phyloP scores from a whole-genome alignment of 768 basidiomycete species.

The Trametes sanguinea region DNA sequence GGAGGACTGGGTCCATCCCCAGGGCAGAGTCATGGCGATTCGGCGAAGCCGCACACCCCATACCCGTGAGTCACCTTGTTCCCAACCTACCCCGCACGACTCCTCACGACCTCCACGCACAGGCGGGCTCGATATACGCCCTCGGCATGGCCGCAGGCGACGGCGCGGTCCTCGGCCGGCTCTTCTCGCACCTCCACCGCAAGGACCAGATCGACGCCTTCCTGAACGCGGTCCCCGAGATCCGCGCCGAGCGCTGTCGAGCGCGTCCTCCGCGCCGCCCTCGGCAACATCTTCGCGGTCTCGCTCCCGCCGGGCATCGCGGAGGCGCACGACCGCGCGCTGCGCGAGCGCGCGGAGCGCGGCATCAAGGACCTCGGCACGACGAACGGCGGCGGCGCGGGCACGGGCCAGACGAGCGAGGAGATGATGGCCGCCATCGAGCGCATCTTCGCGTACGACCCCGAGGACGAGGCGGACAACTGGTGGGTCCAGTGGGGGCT shows the following conservation, averaged over 20 bases:
- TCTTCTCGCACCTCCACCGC: slow-evolving; percentile 35
- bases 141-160: slow-evolving; percentile 34
- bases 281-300: slow-evolving; percentile 23
- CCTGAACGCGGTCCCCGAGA: slow-evolving; percentile 30
- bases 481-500: slow-evolving; percentile 36
- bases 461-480: slow-evolving; percentile 33
- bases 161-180: slow-evolving; percentile 35
- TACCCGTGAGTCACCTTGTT: slow-evolving; percentile 25
- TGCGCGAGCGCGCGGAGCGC: slow-evolving; percentile 18
- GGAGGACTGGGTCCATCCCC: slow-evolving; percentile 36
- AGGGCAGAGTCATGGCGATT: slow-evolving; percentile 31
- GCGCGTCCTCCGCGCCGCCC: slow-evolving; percentile 22
- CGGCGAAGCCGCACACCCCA: slow-evolving; percentile 38
- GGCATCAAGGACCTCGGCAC: slow-evolving; percentile 5
- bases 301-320: slow-evolving; percentile 28
- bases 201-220: slow-evolving; percentile 31
- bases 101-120: background rate
- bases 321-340: slow-evolving; percentile 12
- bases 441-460: slow-evolving; percentile 31
- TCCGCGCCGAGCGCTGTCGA: slow-evolving; percentile 29
- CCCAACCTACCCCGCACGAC: background rate
- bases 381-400: background rate
- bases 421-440: slow-evolving; percentile 18
- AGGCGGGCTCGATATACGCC: slow-evolving; percentile 19
- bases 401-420: slow-evolving; percentile 3